Percentiles rank a stretch among this genome's conserved stretches.
phyloP scores from a whole-genome alignment of 495 filamentous ascomycete species.

The Trichocladium antarcticum region DNA sequence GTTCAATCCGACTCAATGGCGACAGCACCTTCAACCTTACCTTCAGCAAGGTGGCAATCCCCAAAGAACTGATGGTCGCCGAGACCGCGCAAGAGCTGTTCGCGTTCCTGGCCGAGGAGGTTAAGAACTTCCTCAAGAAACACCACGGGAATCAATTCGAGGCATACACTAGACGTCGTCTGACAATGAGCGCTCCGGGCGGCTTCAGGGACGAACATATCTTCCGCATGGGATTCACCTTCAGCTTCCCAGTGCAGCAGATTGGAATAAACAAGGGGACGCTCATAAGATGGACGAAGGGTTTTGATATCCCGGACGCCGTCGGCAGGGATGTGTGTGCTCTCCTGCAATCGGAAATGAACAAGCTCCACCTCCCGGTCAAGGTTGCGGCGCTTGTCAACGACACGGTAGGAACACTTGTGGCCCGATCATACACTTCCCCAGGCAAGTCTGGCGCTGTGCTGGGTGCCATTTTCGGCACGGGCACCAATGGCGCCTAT shows the following conservation, averaged over 20 bases:
- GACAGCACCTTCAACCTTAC: conserved; percentile 86
- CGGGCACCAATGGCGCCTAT: conserved; percentile 91
- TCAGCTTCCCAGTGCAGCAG: conserved; percentile 94
- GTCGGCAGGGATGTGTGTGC: conserved; percentile 90
- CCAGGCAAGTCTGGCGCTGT: conserved; percentile 79
- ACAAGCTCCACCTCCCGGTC: conserved; percentile 75
- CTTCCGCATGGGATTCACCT: conserved; percentile 91
- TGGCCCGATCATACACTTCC: conserved; percentile 91
- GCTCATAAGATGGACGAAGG: conserved; percentile 95
- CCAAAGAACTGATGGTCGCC: conserved; percentile 79
- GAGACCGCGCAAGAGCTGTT: conserved; percentile 82
- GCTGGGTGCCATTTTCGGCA: conserved; percentile 87
- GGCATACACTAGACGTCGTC: conserved; percentile 49
- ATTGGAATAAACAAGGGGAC: conserved; percentile 86
- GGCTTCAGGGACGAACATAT: conserved; percentile 54
- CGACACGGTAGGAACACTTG: conserved; percentile 92
- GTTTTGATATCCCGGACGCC: conserved; percentile 87
- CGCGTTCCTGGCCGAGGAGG: conserved; percentile 82
- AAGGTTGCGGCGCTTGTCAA: conserved; percentile 92
- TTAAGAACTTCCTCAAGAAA: conserved; percentile 70
- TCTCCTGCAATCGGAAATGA: conserved; percentile 82
- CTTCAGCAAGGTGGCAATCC: conserved; percentile 85
- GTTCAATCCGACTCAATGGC: conserved; percentile 82
- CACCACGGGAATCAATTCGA: conserved; percentile 89
- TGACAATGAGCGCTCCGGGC: conserved; percentile 42